Evolutionary conservation across 257 asterid species (phyloP).

Genomic region (Solanum stenotomum): DNA sequence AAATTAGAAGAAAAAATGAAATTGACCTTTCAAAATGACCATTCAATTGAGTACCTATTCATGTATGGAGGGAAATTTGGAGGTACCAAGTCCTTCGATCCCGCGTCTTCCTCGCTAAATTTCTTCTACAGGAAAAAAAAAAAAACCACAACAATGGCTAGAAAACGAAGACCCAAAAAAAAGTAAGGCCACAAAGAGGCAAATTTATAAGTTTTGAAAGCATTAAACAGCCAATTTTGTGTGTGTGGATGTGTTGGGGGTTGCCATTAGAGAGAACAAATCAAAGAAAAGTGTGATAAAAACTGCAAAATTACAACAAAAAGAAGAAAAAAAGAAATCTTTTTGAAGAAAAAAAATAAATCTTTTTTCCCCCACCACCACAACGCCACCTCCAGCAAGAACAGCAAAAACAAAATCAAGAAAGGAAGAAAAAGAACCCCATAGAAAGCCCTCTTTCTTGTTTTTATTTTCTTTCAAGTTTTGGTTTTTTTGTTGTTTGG

Average conservation of each 20-base stretch:
- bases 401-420: not conserved
- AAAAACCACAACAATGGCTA: not conserved
- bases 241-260: constrained; percentile 5
- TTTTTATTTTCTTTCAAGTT: not conserved
- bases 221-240: not conserved
- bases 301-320: not conserved
- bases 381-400: not conserved
- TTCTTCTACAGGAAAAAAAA: not conserved
- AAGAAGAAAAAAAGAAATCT: not conserved
- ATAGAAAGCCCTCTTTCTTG: not conserved
- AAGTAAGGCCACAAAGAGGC: not conserved
- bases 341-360: not conserved
- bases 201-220: not conserved
- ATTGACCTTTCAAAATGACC: not conserved
- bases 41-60: not conserved
- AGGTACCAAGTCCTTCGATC: not conserved
- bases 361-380: not conserved
- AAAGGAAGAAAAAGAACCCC: not conserved
- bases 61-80: not conserved
- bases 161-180: not conserved
- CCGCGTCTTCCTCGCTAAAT: not conserved
- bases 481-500: not conserved
- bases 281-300: not conserved
- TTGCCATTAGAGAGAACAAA: not conserved
- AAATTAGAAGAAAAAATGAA: not conserved